Percentiles rank a stretch among this genome's conserved stretches.
These are phyloP conservation scores for Coemansia sp. DNA, from an alignment of 192 early-diverging fungal genomes.

Conservation along the genomic window DNA sequence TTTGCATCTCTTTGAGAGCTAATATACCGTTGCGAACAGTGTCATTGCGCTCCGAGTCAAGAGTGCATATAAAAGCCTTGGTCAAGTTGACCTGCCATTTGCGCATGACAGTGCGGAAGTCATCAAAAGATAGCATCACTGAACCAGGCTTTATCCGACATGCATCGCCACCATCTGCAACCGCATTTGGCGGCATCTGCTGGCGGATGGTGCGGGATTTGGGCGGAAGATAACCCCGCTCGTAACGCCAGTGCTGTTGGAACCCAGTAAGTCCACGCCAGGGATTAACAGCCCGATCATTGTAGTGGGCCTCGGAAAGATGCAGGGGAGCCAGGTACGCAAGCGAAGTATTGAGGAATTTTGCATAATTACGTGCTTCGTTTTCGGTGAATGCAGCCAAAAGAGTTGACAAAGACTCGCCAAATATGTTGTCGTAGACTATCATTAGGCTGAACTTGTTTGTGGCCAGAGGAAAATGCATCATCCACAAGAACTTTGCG, in stretches of 20 bases:
- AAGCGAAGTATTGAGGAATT: constrained; percentile 39
- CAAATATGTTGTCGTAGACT: constrained; percentile 42
- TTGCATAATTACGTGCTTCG: constrained; percentile 45
- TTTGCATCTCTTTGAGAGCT: constrained; percentile 45
- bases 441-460: constrained; percentile 54
- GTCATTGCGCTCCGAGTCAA: constrained; percentile 36
- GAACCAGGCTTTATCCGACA: constrained; percentile 26
- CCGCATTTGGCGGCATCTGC: constrained; percentile 12
- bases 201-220: constrained; percentile 34
- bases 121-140: constrained; percentile 37
- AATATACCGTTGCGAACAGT: constrained; percentile 50
- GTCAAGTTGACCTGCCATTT: constrained; percentile 46
- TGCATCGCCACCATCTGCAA: constrained; percentile 23
- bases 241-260: constrained; percentile 37
- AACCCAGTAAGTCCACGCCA: constrained; percentile 50
- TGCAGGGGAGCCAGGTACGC: constrained; percentile 38
- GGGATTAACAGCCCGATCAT: constrained; percentile 35
- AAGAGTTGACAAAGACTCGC: constrained; percentile 32
- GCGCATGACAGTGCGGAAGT: constrained; percentile 50
- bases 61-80: constrained; percentile 27
- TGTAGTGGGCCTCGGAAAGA: constrained; percentile 23
- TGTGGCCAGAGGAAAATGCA: constrained; percentile 52
- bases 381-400: constrained; percentile 43
- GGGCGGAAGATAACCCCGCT: constrained; percentile 48
- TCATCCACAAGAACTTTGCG: constrained; percentile 49